phyloP scores from a whole-genome alignment of 1,139 yeast species.

The Geotrichum europaeum region DNA sequence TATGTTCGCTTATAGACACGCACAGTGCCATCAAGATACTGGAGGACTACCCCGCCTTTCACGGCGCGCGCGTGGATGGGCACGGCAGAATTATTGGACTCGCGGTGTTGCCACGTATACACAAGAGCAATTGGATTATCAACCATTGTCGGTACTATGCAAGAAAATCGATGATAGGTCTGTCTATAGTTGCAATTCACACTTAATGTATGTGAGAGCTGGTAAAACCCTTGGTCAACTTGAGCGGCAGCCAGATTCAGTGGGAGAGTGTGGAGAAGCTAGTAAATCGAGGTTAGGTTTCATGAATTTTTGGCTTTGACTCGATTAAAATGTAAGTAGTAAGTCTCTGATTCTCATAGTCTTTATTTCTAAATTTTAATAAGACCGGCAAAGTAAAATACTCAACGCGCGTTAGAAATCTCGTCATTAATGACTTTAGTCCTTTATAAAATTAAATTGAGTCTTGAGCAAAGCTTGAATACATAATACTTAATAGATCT shows the following conservation, averaged over 20 bases:
- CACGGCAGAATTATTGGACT: slow-evolving; percentile 10
- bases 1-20: slow-evolving; percentile 6
- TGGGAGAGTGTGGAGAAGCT: neutral
- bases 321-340: too few species aligned
- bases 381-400: too few species aligned
- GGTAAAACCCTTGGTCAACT: neutral
- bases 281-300: neutral
- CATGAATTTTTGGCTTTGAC: too few species aligned
- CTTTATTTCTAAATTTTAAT: too few species aligned
- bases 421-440: too few species aligned
- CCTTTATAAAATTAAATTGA: too few species aligned
- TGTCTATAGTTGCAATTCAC: neutral
- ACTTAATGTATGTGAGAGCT: neutral
- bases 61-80: slow-evolving; percentile 12
- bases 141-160: slow-evolving; percentile 1
- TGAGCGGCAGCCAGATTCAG: neutral
- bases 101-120: slow-evolving; percentile 15
- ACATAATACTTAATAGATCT: too few species aligned
- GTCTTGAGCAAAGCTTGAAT: too few species aligned
- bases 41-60: slow-evolving; percentile 10
- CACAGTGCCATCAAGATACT: slow-evolving; percentile 14
- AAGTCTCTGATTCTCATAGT: too few species aligned
- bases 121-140: slow-evolving; percentile 6
- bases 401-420: too few species aligned
- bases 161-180: neutral